Evolutionary conservation across 225 moss, liverwort and hornwort species (phyloP), one percentile per base, ranked within the genome.

Genomic region (Pseudisothecium myosuroides): DNA sequence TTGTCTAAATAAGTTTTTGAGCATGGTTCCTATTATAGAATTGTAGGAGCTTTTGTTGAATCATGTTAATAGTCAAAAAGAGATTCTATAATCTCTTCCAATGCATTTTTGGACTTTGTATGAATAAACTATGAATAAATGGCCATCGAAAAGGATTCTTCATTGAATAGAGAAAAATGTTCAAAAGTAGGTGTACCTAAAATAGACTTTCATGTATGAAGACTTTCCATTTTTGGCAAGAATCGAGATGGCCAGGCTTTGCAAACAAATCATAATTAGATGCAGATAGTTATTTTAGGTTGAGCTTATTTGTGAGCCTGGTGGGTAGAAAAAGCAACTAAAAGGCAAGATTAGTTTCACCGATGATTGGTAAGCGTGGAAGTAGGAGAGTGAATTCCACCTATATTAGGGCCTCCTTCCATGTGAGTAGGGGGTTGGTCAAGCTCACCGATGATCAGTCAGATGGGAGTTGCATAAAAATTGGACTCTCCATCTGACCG

Each of bases 101-200:
- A 29, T 73, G 45, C 27, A 29, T 11, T 73, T 28, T 45, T 29
- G 29, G 7, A 6, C 3, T 18, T 0, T 16, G 0, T 19, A 11
- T 18, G 14, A 74, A 18, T 47, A 18, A 15, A 71, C 1, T 31
- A 17, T 18, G 5, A 31, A 28, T 28, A 29, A 14, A 69, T 0
- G 14, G 3, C 4, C 5, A 0, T 71, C 1, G 3, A 1, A 41
- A 9, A 71, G 1, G 26, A 26, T 12, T 14, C 14, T 5, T 14
- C 1, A 27, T 41, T 26, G 9, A 71, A 15, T 71, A 10, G 28
- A 0, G 4, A 73, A 68, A 43, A 17, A 17, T 45, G 8, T 73
- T 73, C 10, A 73, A 27, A 73, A 3, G 9, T 45, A 73, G 2
- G 27, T 27, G 43, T 43, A 12, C 21, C 7, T 6, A 2, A 49